Evolutionary conservation across 2,329 filamentous ascomycete genomes (phyloP), one percentile per base, ranked within the genome.

Genomic region (Lasiodiplodia theobromae): DNA sequence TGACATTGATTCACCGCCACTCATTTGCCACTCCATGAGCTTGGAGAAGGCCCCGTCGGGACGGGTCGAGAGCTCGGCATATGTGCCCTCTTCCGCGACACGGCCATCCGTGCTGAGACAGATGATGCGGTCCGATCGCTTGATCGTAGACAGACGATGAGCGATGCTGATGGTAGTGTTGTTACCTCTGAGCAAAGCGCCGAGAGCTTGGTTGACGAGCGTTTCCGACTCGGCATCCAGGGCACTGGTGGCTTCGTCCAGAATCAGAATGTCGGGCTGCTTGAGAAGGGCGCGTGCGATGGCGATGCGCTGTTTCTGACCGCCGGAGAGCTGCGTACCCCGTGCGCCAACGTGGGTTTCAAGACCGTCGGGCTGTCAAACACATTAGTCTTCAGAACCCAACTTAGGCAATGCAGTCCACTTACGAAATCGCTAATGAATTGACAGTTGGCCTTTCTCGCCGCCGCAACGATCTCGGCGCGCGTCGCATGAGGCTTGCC

Each of bases 1-100:
- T 1, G 71, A 56, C 21, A 74, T 73, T 8, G 71, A 71, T 40
- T 97, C 93, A 10, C 92, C 91, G 14, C 94, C 95, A 74, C 87
- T 96, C 88, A 98, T 92, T 82, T 99, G 96, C 94, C 94, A 98
- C 81, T 98, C 95, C 96, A 99, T 99, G 66, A 99, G 85, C 81
- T 92, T 96, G 74, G 90, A 95, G 77, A 99, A 99, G 2, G 94
- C 93, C 65, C 95, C 96, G 11, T 91, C 84, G 18, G 87, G 86
- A 69, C 93, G 88, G 5, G 87, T 84, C 65, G 90, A 92, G 25
- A 99, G 86, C 71, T 93, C 87, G 28, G 86, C 82, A 78, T 97
- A 99, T 69, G 91, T 91, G 68, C 96, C 96, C 71, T 92, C 92
- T 79, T 99, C 95, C 2, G 95, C 96, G 3, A 99, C 95, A 69